Conservation (phyloP, 2,329 filamentous ascomycete genomes). For the Capronia americana region DNA sequence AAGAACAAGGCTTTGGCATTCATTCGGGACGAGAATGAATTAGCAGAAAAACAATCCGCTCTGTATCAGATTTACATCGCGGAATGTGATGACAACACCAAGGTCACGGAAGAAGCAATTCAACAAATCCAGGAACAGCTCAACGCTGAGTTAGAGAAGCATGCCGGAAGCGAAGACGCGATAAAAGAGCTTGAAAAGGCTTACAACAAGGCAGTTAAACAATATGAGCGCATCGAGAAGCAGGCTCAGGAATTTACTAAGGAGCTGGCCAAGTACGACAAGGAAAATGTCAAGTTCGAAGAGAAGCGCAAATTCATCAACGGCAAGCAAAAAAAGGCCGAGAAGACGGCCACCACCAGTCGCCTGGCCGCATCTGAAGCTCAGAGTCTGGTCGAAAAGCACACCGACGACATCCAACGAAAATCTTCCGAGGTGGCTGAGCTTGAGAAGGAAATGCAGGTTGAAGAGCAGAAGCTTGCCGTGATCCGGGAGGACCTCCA, state of each 20-base stretch:
- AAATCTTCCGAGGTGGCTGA: slow-evolving; percentile 74
- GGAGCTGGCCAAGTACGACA: slow-evolving; percentile 90
- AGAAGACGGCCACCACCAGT: slow-evolving; percentile 81
- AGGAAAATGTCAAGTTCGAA: slow-evolving; percentile 95
- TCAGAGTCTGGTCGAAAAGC: slow-evolving; percentile 77
- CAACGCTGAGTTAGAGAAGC: slow-evolving; percentile 86
- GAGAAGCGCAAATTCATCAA: slow-evolving; percentile 95
- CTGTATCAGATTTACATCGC: slow-evolving; percentile 91
- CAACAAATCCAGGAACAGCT: slow-evolving; percentile 87
- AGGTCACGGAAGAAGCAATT: slow-evolving; percentile 87
- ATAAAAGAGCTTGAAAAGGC: slow-evolving; percentile 89
- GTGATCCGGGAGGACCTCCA: slow-evolving; percentile 86
- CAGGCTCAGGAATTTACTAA: slow-evolving; percentile 78
- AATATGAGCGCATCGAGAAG: slow-evolving; percentile 83
- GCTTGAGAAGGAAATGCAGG: slow-evolving; percentile 76
- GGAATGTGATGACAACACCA: slow-evolving; percentile 86
- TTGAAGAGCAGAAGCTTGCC: slow-evolving; percentile 80
- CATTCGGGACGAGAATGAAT: slow-evolving; percentile 90
- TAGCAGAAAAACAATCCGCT: slow-evolving; percentile 85
- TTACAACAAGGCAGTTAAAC: slow-evolving; percentile 81
- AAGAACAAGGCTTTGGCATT: slow-evolving; percentile 92
- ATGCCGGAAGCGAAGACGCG: slow-evolving; percentile 84
- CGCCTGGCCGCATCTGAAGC: slow-evolving; percentile 77
- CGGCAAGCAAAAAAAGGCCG: slow-evolving; percentile 91
- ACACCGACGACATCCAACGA: slow-evolving; percentile 76